Percentiles rank a stretch among this genome's conserved stretches.
Conservation (phyloP, 306 rosid genomes). For the Astragalus glycyphyllos region DNA sequence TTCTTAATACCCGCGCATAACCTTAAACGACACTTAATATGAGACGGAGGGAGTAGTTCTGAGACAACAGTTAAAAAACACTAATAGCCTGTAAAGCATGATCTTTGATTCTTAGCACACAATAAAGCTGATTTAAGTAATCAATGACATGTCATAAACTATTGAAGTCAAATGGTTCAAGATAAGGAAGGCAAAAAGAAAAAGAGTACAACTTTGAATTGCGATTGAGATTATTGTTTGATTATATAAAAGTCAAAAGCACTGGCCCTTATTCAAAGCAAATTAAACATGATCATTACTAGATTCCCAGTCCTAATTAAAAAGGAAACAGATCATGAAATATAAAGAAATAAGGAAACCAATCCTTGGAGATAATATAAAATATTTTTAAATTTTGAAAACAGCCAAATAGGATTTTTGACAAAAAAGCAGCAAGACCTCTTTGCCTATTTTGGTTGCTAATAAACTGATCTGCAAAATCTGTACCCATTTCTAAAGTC, state of each 20-base stretch:
- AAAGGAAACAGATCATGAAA: background rate
- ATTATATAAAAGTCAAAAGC: background rate
- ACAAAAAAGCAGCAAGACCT: constrained; percentile 24
- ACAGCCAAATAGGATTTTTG: background rate
- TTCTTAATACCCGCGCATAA: too few relatives aligned
- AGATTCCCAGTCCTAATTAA: background rate
- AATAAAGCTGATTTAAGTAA: constrained; percentile 21
- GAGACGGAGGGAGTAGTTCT: too few relatives aligned
- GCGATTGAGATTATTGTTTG: background rate
- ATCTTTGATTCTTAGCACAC: background rate
- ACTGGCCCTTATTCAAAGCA: background rate
- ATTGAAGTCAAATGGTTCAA: background rate
- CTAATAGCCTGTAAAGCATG: constrained; percentile 18
- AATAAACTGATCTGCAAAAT: constrained; percentile 32
- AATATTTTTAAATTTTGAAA: too few relatives aligned
- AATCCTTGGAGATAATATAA: background rate
- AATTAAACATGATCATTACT: too few relatives aligned
- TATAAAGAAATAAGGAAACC: background rate
- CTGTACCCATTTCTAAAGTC: background rate
- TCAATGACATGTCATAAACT: constrained; percentile 21
- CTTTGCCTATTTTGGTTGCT: constrained; percentile 19
- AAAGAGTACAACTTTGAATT: background rate
- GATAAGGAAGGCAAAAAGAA: constrained; percentile 14
- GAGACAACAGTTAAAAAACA: constrained; percentile 15
- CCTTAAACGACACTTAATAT: too few relatives aligned